Evolutionary conservation across 2,329 filamentous ascomycete species (phyloP), one percentile per base, ranked within the genome.

Genomic region (Pestalotiopsis sp.): DNA sequence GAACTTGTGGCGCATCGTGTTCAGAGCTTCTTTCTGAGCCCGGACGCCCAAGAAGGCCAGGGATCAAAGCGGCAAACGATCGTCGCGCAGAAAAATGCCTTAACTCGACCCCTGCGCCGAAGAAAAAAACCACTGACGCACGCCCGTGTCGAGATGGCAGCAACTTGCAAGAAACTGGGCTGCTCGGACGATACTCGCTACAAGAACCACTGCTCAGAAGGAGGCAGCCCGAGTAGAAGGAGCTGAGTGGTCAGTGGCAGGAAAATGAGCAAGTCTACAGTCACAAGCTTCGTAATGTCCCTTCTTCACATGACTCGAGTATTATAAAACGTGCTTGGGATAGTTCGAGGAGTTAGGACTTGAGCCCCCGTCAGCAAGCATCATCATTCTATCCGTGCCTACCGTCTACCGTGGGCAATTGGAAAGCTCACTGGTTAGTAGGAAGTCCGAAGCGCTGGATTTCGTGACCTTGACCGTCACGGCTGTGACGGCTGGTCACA

Each of bases 1-100:
- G 31, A 20, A 59, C n/a, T 27, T 62, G 59, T 62, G 59, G 59
- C 59, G 59, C 59, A 20, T 62, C 59, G 31, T 62, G 59, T 52
- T 52, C 45, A 20, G 45, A 52, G 45, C 45, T 36, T 39, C 31
- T n/a, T 36, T 39, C 31, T 36, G 59, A 62, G 20, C 25, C 59
- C 27, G 31, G 36, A 17, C 59, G 23, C n/a, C 57, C 31, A 36
- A 36, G 31, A 36, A 36, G 31, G 31, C 31, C 31, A n/a, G 36
- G 31, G 25, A 39, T 20, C 59, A 36, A 62, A 62, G 59, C 59
- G 59, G 59, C 59, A 62, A 39, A 36, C 59, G 59, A 62, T 62
- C 59, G 36, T 20, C 59, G 59, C 25, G n/a, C 31, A 27, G 25
- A 7, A 20, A 38, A 36, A 27, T 36, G 25, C n/a, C 25, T 36